Conservation (phyloP, 2,329 filamentous ascomycete species). For the Neofusicoccum ribis region DNA sequence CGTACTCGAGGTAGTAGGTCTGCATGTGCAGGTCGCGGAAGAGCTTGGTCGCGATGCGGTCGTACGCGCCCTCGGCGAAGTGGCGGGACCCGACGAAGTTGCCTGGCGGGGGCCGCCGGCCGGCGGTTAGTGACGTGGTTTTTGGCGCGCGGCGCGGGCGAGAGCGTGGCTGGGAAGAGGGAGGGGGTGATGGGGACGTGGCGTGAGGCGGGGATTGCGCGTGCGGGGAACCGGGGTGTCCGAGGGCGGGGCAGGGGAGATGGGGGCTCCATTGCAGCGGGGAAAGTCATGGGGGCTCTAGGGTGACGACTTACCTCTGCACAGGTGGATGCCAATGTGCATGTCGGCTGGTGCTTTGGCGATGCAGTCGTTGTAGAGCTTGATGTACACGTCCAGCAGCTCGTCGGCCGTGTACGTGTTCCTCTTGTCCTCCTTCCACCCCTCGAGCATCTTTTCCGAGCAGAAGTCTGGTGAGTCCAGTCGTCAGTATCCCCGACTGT, state of each 20-base stretch:
- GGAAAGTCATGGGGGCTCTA: not conserved
- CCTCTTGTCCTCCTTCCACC: conserved; percentile 56
- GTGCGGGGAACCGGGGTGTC: conserved; percentile 30
- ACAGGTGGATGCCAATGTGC: conserved; percentile 74
- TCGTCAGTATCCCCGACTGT: not conserved
- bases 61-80: conserved; percentile 46
- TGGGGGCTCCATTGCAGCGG: not conserved
- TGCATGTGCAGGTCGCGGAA: conserved; percentile 31
- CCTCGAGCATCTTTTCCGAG: conserved; percentile 35
- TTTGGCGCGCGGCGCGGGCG: not conserved
- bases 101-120: conserved; percentile 25
- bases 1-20: conserved; percentile 41
- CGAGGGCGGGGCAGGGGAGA: not conserved
- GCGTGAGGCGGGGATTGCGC: not conserved
- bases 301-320: conserved; percentile 38
- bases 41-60: conserved; percentile 40
- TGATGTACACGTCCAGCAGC: conserved; percentile 71
- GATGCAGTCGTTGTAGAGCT: conserved; percentile 70
- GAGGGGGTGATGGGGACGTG: too few species aligned
- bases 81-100: conserved; percentile 46
- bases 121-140: not conserved
- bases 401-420: conserved; percentile 67
- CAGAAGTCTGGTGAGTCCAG: conserved; percentile 28
- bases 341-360: conserved; percentile 63
- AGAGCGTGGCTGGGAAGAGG: not conserved